phyloP scores from a whole-genome alignment of 2,329 filamentous ascomycete genomes.

The Aspergillus sp. region DNA sequence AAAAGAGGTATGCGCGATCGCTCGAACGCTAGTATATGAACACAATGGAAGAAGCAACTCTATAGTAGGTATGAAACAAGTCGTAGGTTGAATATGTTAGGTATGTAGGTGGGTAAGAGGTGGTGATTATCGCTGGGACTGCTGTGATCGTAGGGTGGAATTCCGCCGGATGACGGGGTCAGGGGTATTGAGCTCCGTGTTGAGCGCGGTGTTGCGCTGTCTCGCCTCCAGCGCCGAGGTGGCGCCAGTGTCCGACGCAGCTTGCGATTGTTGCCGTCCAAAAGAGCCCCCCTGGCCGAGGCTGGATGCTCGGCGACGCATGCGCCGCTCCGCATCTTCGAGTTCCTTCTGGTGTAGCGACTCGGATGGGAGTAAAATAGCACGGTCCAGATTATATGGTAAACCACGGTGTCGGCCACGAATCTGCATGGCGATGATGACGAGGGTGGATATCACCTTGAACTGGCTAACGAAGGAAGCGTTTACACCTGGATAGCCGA shows the following conservation, averaged over 20 bases:
- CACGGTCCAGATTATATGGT: slow-evolving; percentile 67
- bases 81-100: too few relatives aligned
- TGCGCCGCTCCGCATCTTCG: slow-evolving; percentile 49
- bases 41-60: not conserved
- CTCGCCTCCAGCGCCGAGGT: slow-evolving; percentile 27
- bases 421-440: slow-evolving; percentile 67
- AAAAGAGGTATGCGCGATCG: not conserved
- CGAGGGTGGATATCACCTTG: slow-evolving; percentile 64
- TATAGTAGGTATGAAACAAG: not conserved
- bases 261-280: slow-evolving; percentile 24
- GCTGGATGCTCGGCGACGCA: slow-evolving; percentile 39
- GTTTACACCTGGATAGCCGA: slow-evolving; percentile 76
- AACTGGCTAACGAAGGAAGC: slow-evolving; percentile 84
- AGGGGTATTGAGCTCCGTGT: slow-evolving; percentile 11
- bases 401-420: slow-evolving; percentile 65
- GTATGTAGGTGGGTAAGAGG: not conserved
- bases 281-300: slow-evolving; percentile 31
- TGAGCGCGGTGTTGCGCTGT: slow-evolving; percentile 18
- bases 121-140: slow-evolving; percentile 17
- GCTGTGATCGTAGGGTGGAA: slow-evolving; percentile 27
- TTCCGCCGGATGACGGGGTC: slow-evolving; percentile 28
- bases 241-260: slow-evolving; percentile 21
- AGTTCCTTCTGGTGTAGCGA: slow-evolving; percentile 62
- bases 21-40: not conserved
- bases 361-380: slow-evolving; percentile 67